phyloP scores from a whole-genome alignment of 176 grass and related monocot species.

The Saccharum officinarum region DNA sequence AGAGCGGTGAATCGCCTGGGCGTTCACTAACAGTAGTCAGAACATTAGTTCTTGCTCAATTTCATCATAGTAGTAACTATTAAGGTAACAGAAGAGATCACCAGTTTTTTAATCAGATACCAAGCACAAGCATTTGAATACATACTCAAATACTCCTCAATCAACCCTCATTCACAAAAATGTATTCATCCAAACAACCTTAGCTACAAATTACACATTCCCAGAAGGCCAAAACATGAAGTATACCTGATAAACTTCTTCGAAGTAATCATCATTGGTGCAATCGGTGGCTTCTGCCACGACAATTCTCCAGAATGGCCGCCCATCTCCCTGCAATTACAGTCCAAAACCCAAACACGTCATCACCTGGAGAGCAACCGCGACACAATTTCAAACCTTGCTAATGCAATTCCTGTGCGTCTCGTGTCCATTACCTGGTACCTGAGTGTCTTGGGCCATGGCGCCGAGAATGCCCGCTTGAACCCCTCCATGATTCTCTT shows the following conservation, averaged over 20 bases:
- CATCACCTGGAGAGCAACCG: not conserved
- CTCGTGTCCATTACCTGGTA: slow-evolving; percentile 56
- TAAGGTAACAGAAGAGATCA: not conserved
- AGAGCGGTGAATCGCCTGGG: not conserved
- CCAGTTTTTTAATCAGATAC: not conserved
- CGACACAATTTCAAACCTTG: not conserved
- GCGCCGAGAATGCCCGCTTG: slow-evolving; percentile 67
- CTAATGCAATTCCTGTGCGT: not conserved
- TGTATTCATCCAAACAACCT: not conserved
- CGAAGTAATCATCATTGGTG: slow-evolving; percentile 63
- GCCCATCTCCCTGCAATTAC: slow-evolving; percentile 63
- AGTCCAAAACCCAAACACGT: slow-evolving; percentile 17
- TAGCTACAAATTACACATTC: not conserved
- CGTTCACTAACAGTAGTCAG: not conserved
- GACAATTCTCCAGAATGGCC: slow-evolving; percentile 82
- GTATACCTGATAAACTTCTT: slow-evolving; percentile 87
- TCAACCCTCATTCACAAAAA: not conserved
- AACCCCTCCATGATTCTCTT: slow-evolving; percentile 78
- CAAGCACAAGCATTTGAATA: not conserved
- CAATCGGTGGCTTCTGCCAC: slow-evolving; percentile 76
- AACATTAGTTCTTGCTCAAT: not conserved
- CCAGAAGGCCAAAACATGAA: not conserved
- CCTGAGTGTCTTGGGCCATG: slow-evolving; percentile 88
- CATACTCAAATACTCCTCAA: slow-evolving; percentile 1
- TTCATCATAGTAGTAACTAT: not conserved